Evolutionary conservation across 306 rosid species (phyloP), one percentile per base, ranked within the genome.

Genomic region (Argentina anserina): DNA sequence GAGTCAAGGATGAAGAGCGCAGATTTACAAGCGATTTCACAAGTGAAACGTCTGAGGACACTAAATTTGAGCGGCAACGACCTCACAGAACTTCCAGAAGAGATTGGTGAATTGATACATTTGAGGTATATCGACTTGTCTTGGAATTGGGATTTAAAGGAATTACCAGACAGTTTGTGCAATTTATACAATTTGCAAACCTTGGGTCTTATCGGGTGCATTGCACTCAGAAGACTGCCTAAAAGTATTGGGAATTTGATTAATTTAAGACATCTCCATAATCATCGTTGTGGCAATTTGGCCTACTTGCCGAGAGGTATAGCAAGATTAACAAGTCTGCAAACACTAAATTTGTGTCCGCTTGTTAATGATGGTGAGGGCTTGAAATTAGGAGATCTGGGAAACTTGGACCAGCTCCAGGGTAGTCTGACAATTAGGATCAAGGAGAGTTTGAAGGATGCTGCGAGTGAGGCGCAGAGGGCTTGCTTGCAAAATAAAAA

Each of bases 61-160:
- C 37, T 70, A 60, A 37, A 3, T 53, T 55, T 70, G 50, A 12
- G 34, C 17, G 0, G 0, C 1, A 52, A 43, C n/a, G 0, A 0
- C 1, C 0, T 37, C 3, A 0, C 0, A 53, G 11, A n/a, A 36
- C 2, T 70, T 37, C 40, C 75, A 1, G 10, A 37, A 39, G 50
- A 23, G 29, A 23, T 53, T 15, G 40, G 33, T 6, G 5, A 34
- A 37, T 70, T 37, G 64, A 21, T 53, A 14, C 37, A 52, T 25
- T 37, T 70, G 63, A 70, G 75, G 36, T 70, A 70, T 29, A 18
- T 59, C 13, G 20, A 39, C 40, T 33, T 70, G 28, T 53, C 65
- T 2, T 0, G 0, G 0, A 13, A 15, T 23, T 0, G 1, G 1
- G 0, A 1, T 0, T 26, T 36, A 9, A 9, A 5, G 0, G 7